Conservation (phyloP, 202 grass and related monocot genomes). For the Saccharum hybrid region DNA sequence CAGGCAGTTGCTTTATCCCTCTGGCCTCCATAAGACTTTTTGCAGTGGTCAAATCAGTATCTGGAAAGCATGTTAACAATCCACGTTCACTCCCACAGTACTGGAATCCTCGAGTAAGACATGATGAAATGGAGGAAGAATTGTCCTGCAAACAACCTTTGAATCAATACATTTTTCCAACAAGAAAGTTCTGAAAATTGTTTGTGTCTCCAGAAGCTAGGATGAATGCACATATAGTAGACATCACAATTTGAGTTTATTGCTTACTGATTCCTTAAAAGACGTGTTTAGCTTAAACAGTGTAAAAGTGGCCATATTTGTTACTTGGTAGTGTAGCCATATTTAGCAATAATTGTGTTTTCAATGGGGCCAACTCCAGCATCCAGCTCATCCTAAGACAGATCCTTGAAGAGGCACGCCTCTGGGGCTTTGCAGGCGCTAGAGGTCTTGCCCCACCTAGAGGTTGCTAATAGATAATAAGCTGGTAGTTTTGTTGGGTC, state of each 20-base stretch:
- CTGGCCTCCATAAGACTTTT: slow-evolving; percentile 94
- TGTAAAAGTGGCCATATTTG: slow-evolving; percentile 15
- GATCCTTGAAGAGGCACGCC: not conserved
- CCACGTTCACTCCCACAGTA: slow-evolving; percentile 66
- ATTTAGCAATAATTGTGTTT: not conserved
- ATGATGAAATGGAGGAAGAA: slow-evolving; percentile 57
- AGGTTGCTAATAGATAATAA: not conserved
- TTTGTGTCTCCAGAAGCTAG: not conserved
- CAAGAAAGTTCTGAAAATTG: not conserved
- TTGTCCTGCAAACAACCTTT: slow-evolving; percentile 61
- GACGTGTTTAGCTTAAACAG: not conserved
- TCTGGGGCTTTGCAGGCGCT: not conserved
- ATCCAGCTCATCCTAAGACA: not conserved
- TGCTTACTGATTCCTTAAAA: slow-evolving; percentile 1
- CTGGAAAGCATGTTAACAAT: slow-evolving; percentile 84
- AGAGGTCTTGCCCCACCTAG: not conserved
- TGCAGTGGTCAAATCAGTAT: slow-evolving; percentile 97
- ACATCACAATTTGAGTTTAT: not conserved
- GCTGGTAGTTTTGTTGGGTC: not conserved
- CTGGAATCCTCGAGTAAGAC: slow-evolving; percentile 79
- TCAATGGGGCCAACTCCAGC: not conserved
- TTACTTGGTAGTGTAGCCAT: slow-evolving; percentile 11
- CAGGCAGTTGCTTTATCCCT: slow-evolving; percentile 92
- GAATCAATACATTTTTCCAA: slow-evolving; percentile 29
- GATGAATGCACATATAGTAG: not conserved